Percentiles rank a stretch among this genome's conserved stretches.
Evolutionary conservation across 2,329 filamentous ascomycete genomes (phyloP).

Genomic region (Fonsecaea multimorphosa): DNA sequence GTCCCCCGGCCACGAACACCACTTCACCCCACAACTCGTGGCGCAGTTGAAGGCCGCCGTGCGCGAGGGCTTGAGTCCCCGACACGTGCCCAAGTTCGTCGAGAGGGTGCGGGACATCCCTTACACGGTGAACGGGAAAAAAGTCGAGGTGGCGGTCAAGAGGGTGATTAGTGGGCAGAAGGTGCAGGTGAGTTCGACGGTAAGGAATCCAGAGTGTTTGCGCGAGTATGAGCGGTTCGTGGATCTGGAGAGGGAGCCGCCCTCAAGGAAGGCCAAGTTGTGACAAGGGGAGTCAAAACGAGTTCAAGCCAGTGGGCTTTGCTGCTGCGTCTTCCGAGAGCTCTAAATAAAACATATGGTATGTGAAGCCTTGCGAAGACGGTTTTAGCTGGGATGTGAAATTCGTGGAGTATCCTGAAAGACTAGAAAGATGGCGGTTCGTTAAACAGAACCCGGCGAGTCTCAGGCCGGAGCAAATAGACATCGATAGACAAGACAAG

Average conservation of each 20-base stretch:
- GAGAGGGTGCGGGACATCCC: slow-evolving; percentile 50
- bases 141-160: slow-evolving; percentile 55
- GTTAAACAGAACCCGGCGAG: neutral
- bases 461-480: neutral
- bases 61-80: slow-evolving; percentile 40
- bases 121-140: slow-evolving; percentile 57
- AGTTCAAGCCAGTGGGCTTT: too few relatives aligned
- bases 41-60: slow-evolving; percentile 38
- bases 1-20: slow-evolving; percentile 37
- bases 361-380: too few relatives aligned
- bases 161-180: slow-evolving; percentile 48
- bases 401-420: too few relatives aligned
- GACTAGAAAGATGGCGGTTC: too few relatives aligned
- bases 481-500: neutral
- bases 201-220: slow-evolving; percentile 49
- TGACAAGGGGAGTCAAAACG: too few relatives aligned
- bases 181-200: slow-evolving; percentile 48
- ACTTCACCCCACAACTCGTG: slow-evolving; percentile 39
- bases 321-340: too few relatives aligned
- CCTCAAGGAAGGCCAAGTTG: slow-evolving; percentile 7
- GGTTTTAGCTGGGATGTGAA: too few relatives aligned
- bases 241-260: slow-evolving; percentile 31
- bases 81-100: slow-evolving; percentile 53
- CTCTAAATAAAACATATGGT: too few relatives aligned
- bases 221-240: slow-evolving; percentile 45